Base-by-base conservation (phyloP, 495 filamentous ascomycete genomes). In the Penicillium coffeae region DNA sequence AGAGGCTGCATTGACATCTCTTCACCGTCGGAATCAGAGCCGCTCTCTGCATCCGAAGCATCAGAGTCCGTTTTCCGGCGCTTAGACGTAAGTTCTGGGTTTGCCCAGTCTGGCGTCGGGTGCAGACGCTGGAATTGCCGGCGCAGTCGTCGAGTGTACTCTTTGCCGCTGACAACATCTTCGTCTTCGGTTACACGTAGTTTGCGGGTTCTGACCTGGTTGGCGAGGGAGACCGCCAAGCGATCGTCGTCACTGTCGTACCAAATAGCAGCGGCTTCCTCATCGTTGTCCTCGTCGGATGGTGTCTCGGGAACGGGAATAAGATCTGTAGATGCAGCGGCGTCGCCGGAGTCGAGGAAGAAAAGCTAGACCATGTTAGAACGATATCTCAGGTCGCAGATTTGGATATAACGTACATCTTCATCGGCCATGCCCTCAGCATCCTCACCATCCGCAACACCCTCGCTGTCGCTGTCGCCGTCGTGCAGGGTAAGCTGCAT, bases 241-340 rank as follows among this genome's bases (percentile, higher is more conserved):
- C 85, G 80, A 60, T 98, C 93, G 57, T 98, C 93, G 56, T 97
- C 93, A 66, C 90, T 96, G 69, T 98, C 93, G 54, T 89, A 81
- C 93, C 93, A 98, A 12, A 88, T 85, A 9, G 87, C 46, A 48
- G 76, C 66, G 18, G 59, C 64, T 1, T 69, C 62, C 19, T 62
- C 59, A 16, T 66, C 57, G 5, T 66, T 66, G 22, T 71, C 66
- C 6, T 61, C 55, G n/a, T 75, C 58, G 3, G 62, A 68, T 8
- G 55, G 66, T 4, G 55, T 63, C 38, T 61, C 56, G 3, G 60
- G 55, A 6, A 63, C 57, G 38, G 64, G 54, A 37, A 62, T 56
- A 9, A 75, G 61, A 51, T 81, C 74, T 30, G 76, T 70, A 12
- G 70, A 55, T 34, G 55, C 50, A 55, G 61, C 73, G 40, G 66